Conservation (phyloP, 176 grass and related monocot genomes). For the Musa schizocarpa region DNA sequence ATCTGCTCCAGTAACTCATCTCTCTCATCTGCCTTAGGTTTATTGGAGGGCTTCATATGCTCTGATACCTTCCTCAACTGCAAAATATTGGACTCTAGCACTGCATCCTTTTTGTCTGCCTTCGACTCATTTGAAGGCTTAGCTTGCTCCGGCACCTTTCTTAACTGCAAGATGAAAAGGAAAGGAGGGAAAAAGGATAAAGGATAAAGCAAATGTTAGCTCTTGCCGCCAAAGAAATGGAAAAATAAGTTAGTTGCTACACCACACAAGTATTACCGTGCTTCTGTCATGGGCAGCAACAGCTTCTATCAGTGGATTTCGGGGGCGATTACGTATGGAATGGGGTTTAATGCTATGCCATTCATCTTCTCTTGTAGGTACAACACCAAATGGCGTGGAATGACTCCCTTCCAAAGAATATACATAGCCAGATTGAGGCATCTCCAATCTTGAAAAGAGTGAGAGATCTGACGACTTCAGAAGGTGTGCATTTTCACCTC, state of each 20-base stretch:
- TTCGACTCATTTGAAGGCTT: background rate
- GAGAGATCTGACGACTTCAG: conserved; percentile 30
- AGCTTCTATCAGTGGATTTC: conserved; percentile 90
- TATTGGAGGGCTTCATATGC: conserved; percentile 30
- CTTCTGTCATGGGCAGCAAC: conserved; percentile 95
- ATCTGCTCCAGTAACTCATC: conserved; percentile 92
- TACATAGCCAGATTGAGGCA: conserved; percentile 67
- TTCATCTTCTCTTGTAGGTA: conserved; percentile 34
- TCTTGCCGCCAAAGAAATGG: background rate
- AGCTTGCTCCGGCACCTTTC: background rate
- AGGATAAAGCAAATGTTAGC: background rate
- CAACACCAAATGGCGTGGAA: conserved; percentile 25
- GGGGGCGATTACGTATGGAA: conserved; percentile 69
- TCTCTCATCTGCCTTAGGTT: conserved; percentile 45
- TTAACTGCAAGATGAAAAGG: background rate
- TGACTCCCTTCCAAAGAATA: conserved; percentile 40
- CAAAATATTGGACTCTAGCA: conserved; percentile 20
- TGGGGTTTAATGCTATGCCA: conserved; percentile 37
- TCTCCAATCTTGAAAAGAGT: conserved; percentile 43
- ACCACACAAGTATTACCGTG: conserved; percentile 44
- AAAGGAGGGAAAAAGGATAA: background rate
- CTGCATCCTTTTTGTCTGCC: background rate
- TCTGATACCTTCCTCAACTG: conserved; percentile 96
- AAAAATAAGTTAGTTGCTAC: background rate
- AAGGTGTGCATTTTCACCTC: conserved; percentile 16